These are phyloP conservation scores for Carex scoparia DNA, from an alignment of 176 grass and related monocot species.

Conservation along the genomic window DNA sequence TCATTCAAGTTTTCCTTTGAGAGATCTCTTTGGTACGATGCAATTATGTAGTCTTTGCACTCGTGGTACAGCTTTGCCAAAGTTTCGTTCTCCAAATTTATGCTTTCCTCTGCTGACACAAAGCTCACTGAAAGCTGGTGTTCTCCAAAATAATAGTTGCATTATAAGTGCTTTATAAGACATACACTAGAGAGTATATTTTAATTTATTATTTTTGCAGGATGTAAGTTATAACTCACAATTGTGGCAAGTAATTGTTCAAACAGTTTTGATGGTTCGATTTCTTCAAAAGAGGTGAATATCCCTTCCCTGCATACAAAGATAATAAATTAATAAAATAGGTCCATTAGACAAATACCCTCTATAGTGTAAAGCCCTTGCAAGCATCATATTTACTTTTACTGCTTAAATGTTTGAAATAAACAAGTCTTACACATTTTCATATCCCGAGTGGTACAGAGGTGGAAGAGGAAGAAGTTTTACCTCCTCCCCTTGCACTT, in stretches of 20 bases:
- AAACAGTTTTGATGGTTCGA: conserved; percentile 72
- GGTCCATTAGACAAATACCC: neutral
- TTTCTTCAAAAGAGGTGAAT: conserved; percentile 66
- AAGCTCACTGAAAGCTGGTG: conserved; percentile 75
- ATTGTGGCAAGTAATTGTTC: conserved; percentile 62
- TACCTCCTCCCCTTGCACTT: no score
- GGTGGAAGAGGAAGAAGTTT: no score
- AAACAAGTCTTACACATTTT: conserved; percentile 49
- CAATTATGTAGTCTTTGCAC: conserved; percentile 76
- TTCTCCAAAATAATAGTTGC: conserved; percentile 32
- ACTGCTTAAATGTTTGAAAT: neutral
- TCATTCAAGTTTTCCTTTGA: conserved; percentile 22
- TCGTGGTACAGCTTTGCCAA: conserved; percentile 74
- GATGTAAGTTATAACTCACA: conserved; percentile 39
- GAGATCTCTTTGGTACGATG: conserved; percentile 27
- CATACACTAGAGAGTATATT: neutral
- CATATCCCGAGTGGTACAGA: no score
- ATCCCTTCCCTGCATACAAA: conserved; percentile 71
- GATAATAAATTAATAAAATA: conserved; percentile 12
- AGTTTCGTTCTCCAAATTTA: conserved; percentile 43
- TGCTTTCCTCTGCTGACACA: conserved; percentile 47
- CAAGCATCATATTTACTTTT: neutral
- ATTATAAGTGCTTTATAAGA: neutral
- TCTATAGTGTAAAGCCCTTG: neutral
- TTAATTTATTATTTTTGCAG: neutral